Base-by-base conservation (phyloP, 2,329 filamentous ascomycete species). In the Diaporthe nobilis region DNA sequence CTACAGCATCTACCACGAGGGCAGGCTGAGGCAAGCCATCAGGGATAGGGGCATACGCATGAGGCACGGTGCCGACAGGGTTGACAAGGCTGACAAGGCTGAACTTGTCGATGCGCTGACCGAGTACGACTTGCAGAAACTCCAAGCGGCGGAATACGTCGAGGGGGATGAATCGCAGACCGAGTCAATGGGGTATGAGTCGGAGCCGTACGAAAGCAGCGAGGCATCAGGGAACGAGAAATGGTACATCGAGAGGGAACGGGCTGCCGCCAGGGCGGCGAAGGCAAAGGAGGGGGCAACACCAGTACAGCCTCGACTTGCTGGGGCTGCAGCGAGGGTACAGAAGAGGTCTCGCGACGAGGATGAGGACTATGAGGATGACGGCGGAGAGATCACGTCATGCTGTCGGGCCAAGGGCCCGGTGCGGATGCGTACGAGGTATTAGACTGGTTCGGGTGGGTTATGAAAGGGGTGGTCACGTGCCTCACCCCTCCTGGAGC, bases 1-100 rank as follows among this genome's bases (percentile, higher is more conserved):
- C 12, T 72, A 72, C 57, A 61, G 31, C 10, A 72, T 72, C 53
- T 72, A 72, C 70, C 55, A 34, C 13, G 44, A 37, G 28, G 22
- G 25, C 10, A 47, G 39, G 2, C 13, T 72, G 15, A 28, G 57
- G 4, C 42, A 61, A 13, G 55, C 34, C 8, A 13, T 39, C 28
- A 17, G 17, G n/a, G 42, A 58, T 2, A 49, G 13, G n/a, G 42
- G 20, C 39, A 47, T 58, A 28, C 4, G 7, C 31, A 17, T 39
- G 13, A 25, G 10, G 37, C 12, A 5, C 42, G 6, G 8, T 31
- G 4, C 2, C 20, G 15, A 39, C 28, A 71, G 17, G 15, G 58
- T 22, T 37, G 39, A 44, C 37, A 71, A 60, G 17, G n/a, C 37
- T 10, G 42, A 47, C 61, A 72, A 60, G 34, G 42, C 37, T 2